phyloP scores from a whole-genome alignment of 352 stramenopile species.

The Pythium dissimile region DNA sequence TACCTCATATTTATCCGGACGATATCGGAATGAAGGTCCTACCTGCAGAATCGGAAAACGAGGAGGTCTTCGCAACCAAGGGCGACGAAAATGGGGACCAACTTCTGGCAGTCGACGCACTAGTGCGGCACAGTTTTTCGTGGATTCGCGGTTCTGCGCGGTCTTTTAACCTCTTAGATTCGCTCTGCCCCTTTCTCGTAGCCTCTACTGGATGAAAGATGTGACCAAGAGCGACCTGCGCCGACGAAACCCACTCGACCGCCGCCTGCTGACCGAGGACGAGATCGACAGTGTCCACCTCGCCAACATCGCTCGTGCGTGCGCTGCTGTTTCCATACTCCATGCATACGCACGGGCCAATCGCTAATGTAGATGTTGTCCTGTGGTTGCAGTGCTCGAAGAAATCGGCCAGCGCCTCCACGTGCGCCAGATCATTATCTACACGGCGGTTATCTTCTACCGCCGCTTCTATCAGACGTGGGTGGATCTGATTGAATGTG shows the following conservation, averaged over 20 bases:
- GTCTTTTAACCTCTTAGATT: not conserved
- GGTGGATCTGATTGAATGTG: not conserved
- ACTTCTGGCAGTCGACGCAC: conserved; percentile 90
- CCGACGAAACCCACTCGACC: conserved; percentile 76
- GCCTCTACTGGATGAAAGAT: conserved; percentile 89
- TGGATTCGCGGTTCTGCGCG: not conserved
- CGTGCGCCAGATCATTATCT: conserved; percentile 89
- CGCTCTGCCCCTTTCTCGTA: conserved; percentile 14
- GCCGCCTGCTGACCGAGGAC: conserved; percentile 67
- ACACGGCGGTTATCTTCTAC: conserved; percentile 89
- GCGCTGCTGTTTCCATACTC: too few species aligned
- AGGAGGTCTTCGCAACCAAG: not conserved
- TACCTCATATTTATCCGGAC: conserved; percentile 14
- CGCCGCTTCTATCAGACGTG: conserved; percentile 89
- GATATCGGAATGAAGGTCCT: not conserved
- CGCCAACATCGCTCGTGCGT: conserved; percentile 76
- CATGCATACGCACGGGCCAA: too few species aligned
- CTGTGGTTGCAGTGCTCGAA: conserved; percentile 55
- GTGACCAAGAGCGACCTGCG: conserved; percentile 70
- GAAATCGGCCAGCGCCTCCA: conserved; percentile 76
- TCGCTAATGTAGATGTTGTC: not conserved
- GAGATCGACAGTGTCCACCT: conserved; percentile 89
- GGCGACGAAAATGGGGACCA: conserved; percentile 65
- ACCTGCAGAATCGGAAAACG: not conserved
- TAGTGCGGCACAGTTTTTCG: conserved; percentile 44